Base-by-base conservation (phyloP, 768 basidiomycete genomes). In the Rhizopogon vulgaris region DNA sequence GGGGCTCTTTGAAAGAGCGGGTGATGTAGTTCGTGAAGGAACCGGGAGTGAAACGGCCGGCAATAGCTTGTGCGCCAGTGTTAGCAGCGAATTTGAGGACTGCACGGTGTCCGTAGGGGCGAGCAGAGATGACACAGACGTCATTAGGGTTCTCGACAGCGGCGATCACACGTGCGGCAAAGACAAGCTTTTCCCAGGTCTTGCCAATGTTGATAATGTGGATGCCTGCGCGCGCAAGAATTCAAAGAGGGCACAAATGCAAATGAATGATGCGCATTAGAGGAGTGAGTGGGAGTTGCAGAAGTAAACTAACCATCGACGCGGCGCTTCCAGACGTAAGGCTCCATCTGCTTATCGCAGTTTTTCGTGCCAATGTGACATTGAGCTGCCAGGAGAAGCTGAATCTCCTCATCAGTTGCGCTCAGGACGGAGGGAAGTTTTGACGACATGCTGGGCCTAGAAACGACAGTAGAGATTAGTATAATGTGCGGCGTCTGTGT, bases 21-120 rank as follows among this genome's bases (percentile, higher is more conserved):
- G 93, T 96, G 80, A 95, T 95, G 80, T 97, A 97, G 79, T 99
- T 99, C 69, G 96, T 98, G 78, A 98, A 96, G 60, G 84, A 88
- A 79, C 95, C 95, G 63, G 95, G 95, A 58, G 95, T 98, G 79
- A 99, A 98, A 64, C 96, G 92, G 65, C 96, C 96, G 53, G 96
- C 96, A 68, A 99, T 98, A 56, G 96, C 92, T 71, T 95, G 91
- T 42, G 95, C 96, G 59, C 96, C 96, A 56, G 94, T 97, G 81
- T 94, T 94, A 69, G 92, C 84, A 54, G 94, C 95, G 72, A 82
- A 98, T 78, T 99, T 99, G 75, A 99, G 85, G 72, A 99, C 96
- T 50, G 92, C 96, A 70, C 96, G 93, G 78, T 99, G 96, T 57
- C 96, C 96, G 76, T 98, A 99, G 45, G 94, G 91, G 60, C 96